phyloP scores from a whole-genome alignment of 768 basidiomycete genomes.

The Naganishia randhawae region DNA sequence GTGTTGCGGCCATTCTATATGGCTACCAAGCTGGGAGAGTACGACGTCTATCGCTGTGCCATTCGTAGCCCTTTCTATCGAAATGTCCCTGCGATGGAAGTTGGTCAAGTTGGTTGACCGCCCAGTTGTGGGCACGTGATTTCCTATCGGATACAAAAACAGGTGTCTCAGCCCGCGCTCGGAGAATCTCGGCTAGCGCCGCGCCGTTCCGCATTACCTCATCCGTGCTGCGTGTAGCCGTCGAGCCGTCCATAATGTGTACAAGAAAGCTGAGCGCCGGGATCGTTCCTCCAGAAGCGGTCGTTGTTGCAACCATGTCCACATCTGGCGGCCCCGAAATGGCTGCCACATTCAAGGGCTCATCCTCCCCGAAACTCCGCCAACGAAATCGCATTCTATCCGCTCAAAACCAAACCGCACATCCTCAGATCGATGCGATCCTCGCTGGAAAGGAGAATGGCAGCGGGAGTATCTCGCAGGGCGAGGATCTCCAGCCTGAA shows the following conservation, averaged over 20 bases:
- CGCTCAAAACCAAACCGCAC: slow-evolving; percentile 5
- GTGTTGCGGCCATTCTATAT: background rate
- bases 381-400: slow-evolving; percentile 16
- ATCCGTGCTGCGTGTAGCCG: too few relatives aligned
- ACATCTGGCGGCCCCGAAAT: background rate
- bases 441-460: slow-evolving; percentile 3
- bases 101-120: too few relatives aligned
- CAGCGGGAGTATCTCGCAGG: background rate
- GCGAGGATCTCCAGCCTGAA: background rate
- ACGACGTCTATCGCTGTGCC: background rate
- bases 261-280: too few relatives aligned
- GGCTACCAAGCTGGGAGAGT: background rate
- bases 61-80: too few relatives aligned
- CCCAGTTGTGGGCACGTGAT: too few relatives aligned
- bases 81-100: too few relatives aligned
- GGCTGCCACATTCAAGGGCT: background rate
- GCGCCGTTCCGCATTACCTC: too few relatives aligned
- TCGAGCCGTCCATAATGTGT: too few relatives aligned
- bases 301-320: background rate
- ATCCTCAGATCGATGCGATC: slow-evolving; percentile 12
- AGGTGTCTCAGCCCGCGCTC: slow-evolving; percentile 5
- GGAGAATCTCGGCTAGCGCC: too few relatives aligned
- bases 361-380: background rate
- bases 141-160: background rate
- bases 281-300: too few relatives aligned